Base-by-base conservation (phyloP, 768 basidiomycete genomes). In the Suillus cothurnatus region DNA sequence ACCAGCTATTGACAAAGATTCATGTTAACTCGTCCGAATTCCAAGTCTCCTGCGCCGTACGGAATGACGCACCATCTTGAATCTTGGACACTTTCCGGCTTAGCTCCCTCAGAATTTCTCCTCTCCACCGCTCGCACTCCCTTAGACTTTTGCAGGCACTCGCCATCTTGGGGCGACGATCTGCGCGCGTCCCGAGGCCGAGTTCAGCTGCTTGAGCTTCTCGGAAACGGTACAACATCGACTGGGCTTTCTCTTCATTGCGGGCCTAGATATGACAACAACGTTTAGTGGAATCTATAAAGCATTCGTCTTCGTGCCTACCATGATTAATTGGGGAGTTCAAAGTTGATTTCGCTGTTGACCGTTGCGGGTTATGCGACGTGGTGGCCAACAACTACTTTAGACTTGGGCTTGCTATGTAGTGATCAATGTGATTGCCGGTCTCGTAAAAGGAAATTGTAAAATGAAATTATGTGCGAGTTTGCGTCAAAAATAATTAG, bases 211-310 rank as follows among this genome's bases (percentile, higher is more conserved):
- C 95, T 74, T 99, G 97, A 53, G 94, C 93, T 80, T 99, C 95
- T 62, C 97, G 91, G 80, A 99, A 98, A 65, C 95, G 93, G 75
- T 94, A 94, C 36, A 94, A 84, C 92, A 94, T 95, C 21, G 92
- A 94, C 78, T 97, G 95, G 1, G 95, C 94, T 77, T 98, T 99
- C 79, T 98, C 97, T 77, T 95, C 93, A 90, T 99, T 98, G 77
- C 96, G 91, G 67, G 96, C 95, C 95, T 94, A 69, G 3, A 31
- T 38, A 4, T 26, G 23, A 58, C 34, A 19, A 39, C 3, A 17
- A 12, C 9, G 38, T 26, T 59, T 12, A 39, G 38, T 28, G 19
- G 9, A 3, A 39, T 26, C 15, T 28, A 21, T 6, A 6, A 14
- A 39, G 6, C 6, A 41, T 14, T 59, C 5, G 19, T 39, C 17